Evolutionary conservation across 495 filamentous ascomycete genomes (phyloP).

Genomic region (Letharia columbiana): DNA sequence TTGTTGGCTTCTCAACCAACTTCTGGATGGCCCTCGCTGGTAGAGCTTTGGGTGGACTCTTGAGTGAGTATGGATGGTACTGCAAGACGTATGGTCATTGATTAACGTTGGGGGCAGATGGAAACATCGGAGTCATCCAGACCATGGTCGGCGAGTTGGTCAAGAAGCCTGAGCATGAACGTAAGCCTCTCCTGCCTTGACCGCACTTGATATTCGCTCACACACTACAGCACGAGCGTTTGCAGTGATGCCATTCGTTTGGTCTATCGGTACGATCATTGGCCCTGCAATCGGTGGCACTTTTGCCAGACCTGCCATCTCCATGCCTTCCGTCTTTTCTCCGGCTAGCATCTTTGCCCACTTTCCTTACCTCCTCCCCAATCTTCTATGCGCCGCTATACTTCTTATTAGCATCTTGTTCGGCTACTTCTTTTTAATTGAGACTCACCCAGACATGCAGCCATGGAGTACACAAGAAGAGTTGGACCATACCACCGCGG

Average conservation of each 20-base stretch:
- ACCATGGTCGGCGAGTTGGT: slow-evolving; percentile 88
- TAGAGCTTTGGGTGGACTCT: slow-evolving; percentile 63
- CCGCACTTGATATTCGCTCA: background rate
- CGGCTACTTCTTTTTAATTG: slow-evolving; percentile 65
- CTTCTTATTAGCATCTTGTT: slow-evolving; percentile 65
- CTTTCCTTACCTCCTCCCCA: slow-evolving; percentile 78
- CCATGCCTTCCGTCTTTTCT: slow-evolving; percentile 58
- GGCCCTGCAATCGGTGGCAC: slow-evolving; percentile 74
- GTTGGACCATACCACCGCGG: slow-evolving; percentile 46
- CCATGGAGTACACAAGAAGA: slow-evolving; percentile 47
- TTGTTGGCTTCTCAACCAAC: slow-evolving; percentile 75
- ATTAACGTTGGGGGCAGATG: slow-evolving; percentile 35
- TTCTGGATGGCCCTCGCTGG: slow-evolving; percentile 71
- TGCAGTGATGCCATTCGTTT: slow-evolving; percentile 81
- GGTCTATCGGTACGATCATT: slow-evolving; percentile 77
- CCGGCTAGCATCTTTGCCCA: slow-evolving; percentile 54
- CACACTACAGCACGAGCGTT: slow-evolving; percentile 56
- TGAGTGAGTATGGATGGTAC: slow-evolving; percentile 38
- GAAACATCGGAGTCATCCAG: slow-evolving; percentile 82
- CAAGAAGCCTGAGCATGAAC: slow-evolving; percentile 70
- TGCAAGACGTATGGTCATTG: background rate
- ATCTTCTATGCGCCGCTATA: slow-evolving; percentile 64
- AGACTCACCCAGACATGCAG: slow-evolving; percentile 76
- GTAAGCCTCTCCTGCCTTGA: slow-evolving; percentile 40
- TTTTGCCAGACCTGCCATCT: slow-evolving; percentile 63